Conservation (phyloP, 495 filamentous ascomycete species). For the Parmelia sp. region DNA sequence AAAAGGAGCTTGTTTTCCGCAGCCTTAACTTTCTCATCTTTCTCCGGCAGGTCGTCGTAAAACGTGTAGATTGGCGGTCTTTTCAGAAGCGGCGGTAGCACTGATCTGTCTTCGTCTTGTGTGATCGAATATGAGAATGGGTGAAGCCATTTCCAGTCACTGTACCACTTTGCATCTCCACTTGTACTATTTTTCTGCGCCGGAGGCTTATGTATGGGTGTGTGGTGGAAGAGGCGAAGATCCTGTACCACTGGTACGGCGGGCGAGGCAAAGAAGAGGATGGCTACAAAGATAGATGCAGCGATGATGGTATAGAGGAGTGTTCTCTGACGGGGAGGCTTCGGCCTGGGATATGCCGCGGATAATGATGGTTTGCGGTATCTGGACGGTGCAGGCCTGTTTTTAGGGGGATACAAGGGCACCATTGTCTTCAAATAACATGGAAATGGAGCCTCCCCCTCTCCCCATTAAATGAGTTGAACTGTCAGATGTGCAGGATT, state of each 20-base stretch:
- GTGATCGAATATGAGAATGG: slow-evolving; percentile 85
- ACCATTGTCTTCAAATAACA: neutral
- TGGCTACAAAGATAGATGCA: slow-evolving; percentile 39
- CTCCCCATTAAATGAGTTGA: neutral
- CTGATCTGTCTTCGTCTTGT: slow-evolving; percentile 75
- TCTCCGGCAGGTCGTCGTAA: slow-evolving; percentile 63
- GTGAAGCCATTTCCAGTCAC: slow-evolving; percentile 78
- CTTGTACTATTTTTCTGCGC: slow-evolving; percentile 69
- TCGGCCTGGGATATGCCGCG: slow-evolving; percentile 11
- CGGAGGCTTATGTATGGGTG: slow-evolving; percentile 67
- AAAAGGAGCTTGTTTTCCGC: slow-evolving; percentile 75
- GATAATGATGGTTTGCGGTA: slow-evolving; percentile 21
- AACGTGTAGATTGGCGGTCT: slow-evolving; percentile 87
- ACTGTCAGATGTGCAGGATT: neutral
- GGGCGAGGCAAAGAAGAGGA: slow-evolving; percentile 37
- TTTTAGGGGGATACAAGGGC: neutral
- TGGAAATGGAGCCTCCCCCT: neutral
- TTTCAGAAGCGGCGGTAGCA: slow-evolving; percentile 70
- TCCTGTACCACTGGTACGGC: slow-evolving; percentile 28
- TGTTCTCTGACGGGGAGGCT: slow-evolving; percentile 12
- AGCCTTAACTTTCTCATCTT: slow-evolving; percentile 52
- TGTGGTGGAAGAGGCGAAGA: slow-evolving; percentile 48
- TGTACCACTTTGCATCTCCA: slow-evolving; percentile 77
- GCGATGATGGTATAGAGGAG: slow-evolving; percentile 27
- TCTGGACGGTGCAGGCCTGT: slow-evolving; percentile 8